Evolutionary conservation across 164 flowering plant genomes (phyloP).

Genomic region (Vitis cinerea): DNA sequence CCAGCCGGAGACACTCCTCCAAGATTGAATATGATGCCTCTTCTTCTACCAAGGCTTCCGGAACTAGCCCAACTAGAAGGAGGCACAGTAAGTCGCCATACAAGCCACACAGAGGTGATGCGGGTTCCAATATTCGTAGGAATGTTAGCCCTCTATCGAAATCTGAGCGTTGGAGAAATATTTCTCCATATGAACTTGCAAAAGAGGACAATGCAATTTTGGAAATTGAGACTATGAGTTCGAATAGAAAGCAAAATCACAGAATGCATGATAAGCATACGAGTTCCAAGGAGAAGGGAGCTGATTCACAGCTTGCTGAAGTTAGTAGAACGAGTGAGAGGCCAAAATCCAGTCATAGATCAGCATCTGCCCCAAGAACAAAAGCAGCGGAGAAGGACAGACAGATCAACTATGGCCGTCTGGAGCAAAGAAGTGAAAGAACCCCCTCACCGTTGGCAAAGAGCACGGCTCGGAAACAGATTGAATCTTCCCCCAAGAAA

Average conservation of each 20-base stretch:
- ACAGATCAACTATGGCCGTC: constrained; percentile 11
- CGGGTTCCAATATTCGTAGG: constrained; percentile 10
- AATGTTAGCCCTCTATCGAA: constrained; percentile 36
- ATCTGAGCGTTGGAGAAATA: constrained; percentile 32
- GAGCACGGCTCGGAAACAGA: constrained; percentile 26
- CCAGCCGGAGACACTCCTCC: constrained; percentile 12
- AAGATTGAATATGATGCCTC: constrained; percentile 20
- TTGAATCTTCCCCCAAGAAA: constrained; percentile 18
- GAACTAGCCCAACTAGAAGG: constrained; percentile 21
- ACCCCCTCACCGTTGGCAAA: constrained; percentile 27
- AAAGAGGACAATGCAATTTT: constrained; percentile 17
- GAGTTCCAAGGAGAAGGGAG: constrained; percentile 11
- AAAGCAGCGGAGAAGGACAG: constrained; percentile 32
- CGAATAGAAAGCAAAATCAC: constrained; percentile 20
- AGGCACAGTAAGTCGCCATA: constrained; percentile 48
- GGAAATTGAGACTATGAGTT: constrained; percentile 10
- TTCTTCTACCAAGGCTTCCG: constrained; percentile 18
- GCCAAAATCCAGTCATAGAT: constrained; percentile 32
- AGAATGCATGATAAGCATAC: constrained; percentile 12
- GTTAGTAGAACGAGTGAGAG: constrained; percentile 19
- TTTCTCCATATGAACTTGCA: constrained; percentile 40
- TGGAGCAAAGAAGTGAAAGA: constrained; percentile 23
- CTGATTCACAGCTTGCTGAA: constrained; percentile 11
- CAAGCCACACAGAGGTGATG: constrained; percentile 30
- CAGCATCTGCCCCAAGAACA: constrained; percentile 47